Base-by-base conservation (phyloP, 495 filamentous ascomycete genomes). In the Neurospora terricola region DNA sequence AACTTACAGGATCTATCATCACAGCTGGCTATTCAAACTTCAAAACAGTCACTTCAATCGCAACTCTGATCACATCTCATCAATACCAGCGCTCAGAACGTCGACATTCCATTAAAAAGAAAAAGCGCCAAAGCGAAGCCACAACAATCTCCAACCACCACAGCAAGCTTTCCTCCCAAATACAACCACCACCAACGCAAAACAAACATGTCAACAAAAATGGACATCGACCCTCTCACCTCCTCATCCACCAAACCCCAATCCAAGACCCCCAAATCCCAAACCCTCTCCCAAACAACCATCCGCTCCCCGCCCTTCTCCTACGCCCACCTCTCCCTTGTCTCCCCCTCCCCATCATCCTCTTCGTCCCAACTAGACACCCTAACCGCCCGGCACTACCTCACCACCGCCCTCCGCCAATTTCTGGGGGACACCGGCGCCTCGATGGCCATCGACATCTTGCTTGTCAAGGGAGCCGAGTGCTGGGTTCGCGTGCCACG, bases 341-440 rank as follows among this genome's bases (percentile, higher is more conserved):
- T 80, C 66, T 75, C 72, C 54, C 71, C 70, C 12, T 23, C 30
- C 37, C 36, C 70, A 21, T 16, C 71, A 30, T 16, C 71, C 34
- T 21, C 76, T 76, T 69, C 73, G 42, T 42, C 16, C 14, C 66
- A n/a, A 48, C 82, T 95, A 40, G 94, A 98, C 82, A 84, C 86
- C 38, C 85, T 97, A 40, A 94, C 93, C 68, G 87, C 89, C 39
- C 90, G 90, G 43, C 87, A 91, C 1, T 89, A 93, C 77, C 89
- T 96, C 70, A 90, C 88, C 27, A 81, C 91, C 38, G 91, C 94
- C 0, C 83, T 97, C 1, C 87, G 86, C 10, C 92, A 94, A 77
- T 97, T 92, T 82, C 88, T 97, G 23, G 95, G 95, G 10, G 77
- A 91, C 38, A 88, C 88, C 3, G 95, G 95, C 39, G 84, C 91